Evolutionary conservation across 148 eudicot species (phyloP).

Genomic region (Nepenthes mirabilis): DNA sequence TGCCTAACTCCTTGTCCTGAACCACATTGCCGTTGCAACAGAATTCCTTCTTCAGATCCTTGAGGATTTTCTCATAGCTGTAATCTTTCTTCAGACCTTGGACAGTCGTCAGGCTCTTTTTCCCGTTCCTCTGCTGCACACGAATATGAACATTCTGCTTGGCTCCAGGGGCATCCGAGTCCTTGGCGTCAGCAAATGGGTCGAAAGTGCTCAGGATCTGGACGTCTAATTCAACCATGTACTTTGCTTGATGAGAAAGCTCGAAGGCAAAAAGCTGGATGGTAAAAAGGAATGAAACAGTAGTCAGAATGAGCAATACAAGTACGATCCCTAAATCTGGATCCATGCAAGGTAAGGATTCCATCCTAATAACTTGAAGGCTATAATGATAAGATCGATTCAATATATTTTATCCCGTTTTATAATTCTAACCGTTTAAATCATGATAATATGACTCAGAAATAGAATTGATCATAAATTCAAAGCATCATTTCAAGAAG

Average conservation of each 20-base stretch:
- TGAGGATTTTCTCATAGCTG: slow-evolving; percentile 42
- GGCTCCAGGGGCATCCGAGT: slow-evolving; percentile 22
- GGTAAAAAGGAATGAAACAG: too few species aligned
- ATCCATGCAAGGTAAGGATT: too few species aligned
- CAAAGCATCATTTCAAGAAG: too few species aligned
- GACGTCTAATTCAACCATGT: slow-evolving; percentile 13
- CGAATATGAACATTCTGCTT: slow-evolving; percentile 49
- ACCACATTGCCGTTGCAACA: slow-evolving; percentile 46
- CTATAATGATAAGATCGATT: too few species aligned
- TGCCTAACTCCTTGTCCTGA: slow-evolving; percentile 36
- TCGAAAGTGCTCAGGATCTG: slow-evolving; percentile 33
- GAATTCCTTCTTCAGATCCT: slow-evolving; percentile 40
- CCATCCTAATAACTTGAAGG: too few species aligned
- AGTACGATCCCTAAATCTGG: too few species aligned
- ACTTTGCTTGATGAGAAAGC: background rate
- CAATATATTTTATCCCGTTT: too few species aligned
- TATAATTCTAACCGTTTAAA: too few species aligned
- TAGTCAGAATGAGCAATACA: too few species aligned
- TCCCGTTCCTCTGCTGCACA: slow-evolving; percentile 44
- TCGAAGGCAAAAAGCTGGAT: background rate
- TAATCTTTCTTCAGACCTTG: slow-evolving; percentile 38
- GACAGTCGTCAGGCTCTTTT: slow-evolving; percentile 37
- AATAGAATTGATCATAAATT: too few species aligned
- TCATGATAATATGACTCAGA: too few species aligned
- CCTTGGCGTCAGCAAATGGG: slow-evolving; percentile 35